phyloP scores from a whole-genome alignment of 2,329 filamentous ascomycete species.

The Cordyceps cateniannulata region DNA sequence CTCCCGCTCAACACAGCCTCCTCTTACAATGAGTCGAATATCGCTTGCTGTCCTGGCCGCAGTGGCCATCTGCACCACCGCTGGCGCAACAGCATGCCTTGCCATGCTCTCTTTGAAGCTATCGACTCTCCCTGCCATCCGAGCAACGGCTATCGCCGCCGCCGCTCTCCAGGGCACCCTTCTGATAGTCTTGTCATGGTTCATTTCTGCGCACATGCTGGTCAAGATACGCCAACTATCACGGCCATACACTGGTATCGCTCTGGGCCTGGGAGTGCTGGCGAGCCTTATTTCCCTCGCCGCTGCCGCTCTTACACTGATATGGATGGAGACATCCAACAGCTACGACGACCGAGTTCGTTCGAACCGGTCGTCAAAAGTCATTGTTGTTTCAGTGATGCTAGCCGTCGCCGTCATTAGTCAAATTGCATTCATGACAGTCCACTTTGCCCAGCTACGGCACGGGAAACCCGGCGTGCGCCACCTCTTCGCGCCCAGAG shows the following conservation, averaged over 20 bases:
- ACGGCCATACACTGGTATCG: constrained; percentile 19
- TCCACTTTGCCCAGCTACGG: constrained; percentile 36
- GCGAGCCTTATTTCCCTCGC: constrained; percentile 38
- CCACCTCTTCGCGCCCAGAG: constrained; percentile 3
- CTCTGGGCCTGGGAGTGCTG: constrained; percentile 27
- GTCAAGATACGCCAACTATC: constrained; percentile 20
- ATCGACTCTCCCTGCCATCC: not conserved
- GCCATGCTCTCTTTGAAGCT: not conserved
- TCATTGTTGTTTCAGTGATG: constrained; percentile 38
- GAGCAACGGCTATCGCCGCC: constrained; percentile 30
- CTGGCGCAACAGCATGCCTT: not conserved
- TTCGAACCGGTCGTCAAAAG: constrained; percentile 24
- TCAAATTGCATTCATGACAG: constrained; percentile 43
- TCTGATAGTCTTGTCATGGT: constrained; percentile 10
- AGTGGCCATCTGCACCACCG: constrained; percentile 3
- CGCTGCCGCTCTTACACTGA: constrained; percentile 38
- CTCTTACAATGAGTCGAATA: constrained; percentile 1
- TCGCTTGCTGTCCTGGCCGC: not conserved
- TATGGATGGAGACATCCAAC: constrained; percentile 31
- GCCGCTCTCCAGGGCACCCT: constrained; percentile 30
- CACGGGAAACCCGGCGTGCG: constrained; percentile 14
- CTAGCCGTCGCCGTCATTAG: constrained; percentile 39
- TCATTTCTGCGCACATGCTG: constrained; percentile 1
- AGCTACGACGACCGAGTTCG: constrained; percentile 16
- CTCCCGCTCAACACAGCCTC: not conserved